These are phyloP conservation scores for Beauveria sp. DNA, from an alignment of 2,329 filamentous ascomycete species.

Conservation along the genomic window DNA sequence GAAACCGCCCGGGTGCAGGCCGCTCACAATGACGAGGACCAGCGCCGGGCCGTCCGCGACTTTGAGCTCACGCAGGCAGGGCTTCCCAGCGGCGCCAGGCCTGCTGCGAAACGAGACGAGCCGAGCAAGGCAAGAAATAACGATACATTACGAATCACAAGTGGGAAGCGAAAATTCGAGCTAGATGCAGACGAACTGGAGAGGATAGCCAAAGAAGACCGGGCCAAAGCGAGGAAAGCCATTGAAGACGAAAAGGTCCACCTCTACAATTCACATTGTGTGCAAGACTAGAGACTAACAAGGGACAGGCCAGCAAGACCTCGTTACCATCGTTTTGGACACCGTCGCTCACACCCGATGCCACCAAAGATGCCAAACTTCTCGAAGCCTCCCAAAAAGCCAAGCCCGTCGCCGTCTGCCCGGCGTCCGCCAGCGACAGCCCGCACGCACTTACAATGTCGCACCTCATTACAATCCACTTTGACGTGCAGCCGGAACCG, in stretches of 20 bases:
- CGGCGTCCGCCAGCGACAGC: constrained; percentile 57
- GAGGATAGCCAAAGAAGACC: constrained; percentile 62
- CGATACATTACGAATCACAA: constrained; percentile 14
- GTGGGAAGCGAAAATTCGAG: constrained; percentile 62
- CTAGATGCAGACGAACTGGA: constrained; percentile 70
- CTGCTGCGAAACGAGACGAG: constrained; percentile 26
- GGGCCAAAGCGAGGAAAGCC: constrained; percentile 59
- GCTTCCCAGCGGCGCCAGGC: constrained; percentile 24
- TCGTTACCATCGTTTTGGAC: constrained; percentile 87
- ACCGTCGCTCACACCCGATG: constrained; percentile 66
- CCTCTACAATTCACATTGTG: not conserved
- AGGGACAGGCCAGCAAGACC: constrained; percentile 49
- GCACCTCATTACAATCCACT: constrained; percentile 65
- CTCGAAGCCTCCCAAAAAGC: constrained; percentile 49
- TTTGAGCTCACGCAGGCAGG: constrained; percentile 84
- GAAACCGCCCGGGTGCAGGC: constrained; percentile 55
- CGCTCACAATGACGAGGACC: constrained; percentile 60
- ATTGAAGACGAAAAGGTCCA: constrained; percentile 64
- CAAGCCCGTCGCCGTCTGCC: constrained; percentile 68
- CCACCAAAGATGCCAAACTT: constrained; percentile 36
- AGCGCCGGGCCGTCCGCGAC: constrained; percentile 62
- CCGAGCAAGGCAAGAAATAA: constrained; percentile 13
- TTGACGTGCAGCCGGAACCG: constrained; percentile 58
- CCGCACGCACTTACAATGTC: constrained; percentile 74
- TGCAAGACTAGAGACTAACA: constrained; percentile 11